Evolutionary conservation across 106 monocot species (phyloP).

Genomic region (Allium cepa): DNA sequence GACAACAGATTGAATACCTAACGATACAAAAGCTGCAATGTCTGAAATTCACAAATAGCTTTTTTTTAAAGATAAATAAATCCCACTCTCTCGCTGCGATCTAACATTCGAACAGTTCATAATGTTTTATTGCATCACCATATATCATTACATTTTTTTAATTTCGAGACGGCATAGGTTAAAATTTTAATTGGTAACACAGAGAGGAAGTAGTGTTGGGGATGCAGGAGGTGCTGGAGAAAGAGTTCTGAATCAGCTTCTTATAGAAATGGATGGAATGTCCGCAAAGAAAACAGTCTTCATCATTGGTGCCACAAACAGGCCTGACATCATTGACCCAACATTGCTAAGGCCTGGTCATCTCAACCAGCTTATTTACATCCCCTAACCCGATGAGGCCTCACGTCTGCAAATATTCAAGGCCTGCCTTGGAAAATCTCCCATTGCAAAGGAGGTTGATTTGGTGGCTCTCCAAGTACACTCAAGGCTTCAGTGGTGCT

Average conservation of each 20-base stretch:
- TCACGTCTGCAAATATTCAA: slow-evolving; percentile 73
- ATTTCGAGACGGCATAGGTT: not conserved
- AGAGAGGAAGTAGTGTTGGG: slow-evolving; percentile 87
- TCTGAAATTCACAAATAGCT: no score
- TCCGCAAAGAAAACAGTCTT: slow-evolving; percentile 87
- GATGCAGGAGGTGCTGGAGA: slow-evolving; percentile 94
- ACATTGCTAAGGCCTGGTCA: slow-evolving; percentile 82
- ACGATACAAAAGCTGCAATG: no score
- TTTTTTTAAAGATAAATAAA: no score
- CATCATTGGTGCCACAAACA: slow-evolving; percentile 84
- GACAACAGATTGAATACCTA: no score
- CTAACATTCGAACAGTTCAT: not conserved
- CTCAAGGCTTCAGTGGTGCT: slow-evolving; percentile 84
- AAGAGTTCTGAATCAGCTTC: slow-evolving; percentile 75
- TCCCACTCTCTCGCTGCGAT: no score
- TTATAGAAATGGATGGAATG: slow-evolving; percentile 99
- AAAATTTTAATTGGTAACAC: slow-evolving; percentile 6
- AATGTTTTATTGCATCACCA: no score
- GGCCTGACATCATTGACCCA: slow-evolving; percentile 89
- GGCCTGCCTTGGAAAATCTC: slow-evolving; percentile 73
- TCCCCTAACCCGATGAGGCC: slow-evolving; percentile 81
- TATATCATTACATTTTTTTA: not conserved
- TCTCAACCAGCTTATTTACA: slow-evolving; percentile 84
- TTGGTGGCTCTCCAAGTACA: slow-evolving; percentile 75
- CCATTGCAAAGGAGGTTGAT: slow-evolving; percentile 80